Percentiles rank a stretch among this genome's conserved stretches.
These are phyloP conservation scores for Pistacia vera DNA, from an alignment of 345 rosid genomes.

Conservation along the genomic window DNA sequence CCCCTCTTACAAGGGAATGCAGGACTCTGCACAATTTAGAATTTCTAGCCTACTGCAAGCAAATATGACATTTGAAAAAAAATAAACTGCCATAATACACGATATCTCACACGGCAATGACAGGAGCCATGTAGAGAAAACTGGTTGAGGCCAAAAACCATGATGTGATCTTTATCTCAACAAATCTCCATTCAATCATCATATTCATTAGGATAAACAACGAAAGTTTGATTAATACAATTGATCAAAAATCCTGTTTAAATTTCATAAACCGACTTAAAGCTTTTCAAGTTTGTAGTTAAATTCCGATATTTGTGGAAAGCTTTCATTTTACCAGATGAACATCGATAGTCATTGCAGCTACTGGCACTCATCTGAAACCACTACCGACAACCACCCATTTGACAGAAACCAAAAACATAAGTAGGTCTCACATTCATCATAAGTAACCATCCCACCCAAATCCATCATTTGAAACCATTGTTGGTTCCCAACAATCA, in stretches of 20 bases:
- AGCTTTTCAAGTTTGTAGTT: neutral
- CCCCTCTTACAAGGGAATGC: neutral
- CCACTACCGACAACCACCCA: neutral
- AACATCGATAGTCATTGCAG: too few relatives aligned
- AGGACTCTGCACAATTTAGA: neutral
- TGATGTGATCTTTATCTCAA: too few relatives aligned
- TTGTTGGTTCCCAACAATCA: too few relatives aligned
- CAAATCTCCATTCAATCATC: too few relatives aligned
- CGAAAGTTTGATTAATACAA: too few relatives aligned
- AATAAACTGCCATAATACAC: neutral
- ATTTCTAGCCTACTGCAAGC: neutral
- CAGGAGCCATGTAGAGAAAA: too few relatives aligned
- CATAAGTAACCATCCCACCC: too few relatives aligned
- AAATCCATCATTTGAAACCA: too few relatives aligned
- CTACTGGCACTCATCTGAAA: neutral
- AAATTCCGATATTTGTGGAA: neutral
- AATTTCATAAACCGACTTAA: neutral
- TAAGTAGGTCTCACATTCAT: neutral
- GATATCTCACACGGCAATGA: neutral
- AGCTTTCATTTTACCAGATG: neutral
- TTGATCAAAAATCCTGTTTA: neutral
- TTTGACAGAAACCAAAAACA: neutral
- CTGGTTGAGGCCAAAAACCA: too few relatives aligned
- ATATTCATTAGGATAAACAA: too few relatives aligned
- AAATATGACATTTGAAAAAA: neutral